A percentile compares a stretch with the other conserved stretches of the same genome.
These are phyloP conservation scores for Lavandula angustifolia DNA, from an alignment of 257 asterid genomes.

Conservation along the genomic window DNA sequence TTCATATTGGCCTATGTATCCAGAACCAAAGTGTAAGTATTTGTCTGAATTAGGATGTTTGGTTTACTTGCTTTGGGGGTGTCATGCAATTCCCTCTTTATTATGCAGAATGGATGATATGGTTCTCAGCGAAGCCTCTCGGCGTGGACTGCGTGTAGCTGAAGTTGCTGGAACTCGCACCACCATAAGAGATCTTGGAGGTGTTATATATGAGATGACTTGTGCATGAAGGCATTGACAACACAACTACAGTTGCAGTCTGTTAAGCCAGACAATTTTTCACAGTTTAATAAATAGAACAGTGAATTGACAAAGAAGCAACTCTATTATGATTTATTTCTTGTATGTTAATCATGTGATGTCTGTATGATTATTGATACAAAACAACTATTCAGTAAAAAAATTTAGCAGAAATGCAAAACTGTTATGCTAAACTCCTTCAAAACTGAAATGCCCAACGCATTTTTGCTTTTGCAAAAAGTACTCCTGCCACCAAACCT, in stretches of 20 bases:
- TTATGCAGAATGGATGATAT: slow-evolving; percentile 70
- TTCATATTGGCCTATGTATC: slow-evolving; percentile 85
- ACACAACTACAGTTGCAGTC: background rate
- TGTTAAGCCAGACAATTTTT: background rate
- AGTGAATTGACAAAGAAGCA: background rate
- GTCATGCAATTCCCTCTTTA: background rate
- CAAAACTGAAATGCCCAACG: slow-evolving; percentile 47
- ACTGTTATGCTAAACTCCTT: slow-evolving; percentile 14
- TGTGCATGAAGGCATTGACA: slow-evolving; percentile 26
- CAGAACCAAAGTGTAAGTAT: slow-evolving; percentile 76
- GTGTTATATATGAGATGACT: slow-evolving; percentile 71
- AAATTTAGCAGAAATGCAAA: background rate
- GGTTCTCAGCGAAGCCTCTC: slow-evolving; percentile 69
- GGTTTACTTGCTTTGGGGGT: background rate
- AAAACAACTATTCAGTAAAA: background rate
- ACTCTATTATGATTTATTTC: slow-evolving; percentile 1
- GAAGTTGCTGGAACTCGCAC: slow-evolving; percentile 76
- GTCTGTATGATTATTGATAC: background rate
- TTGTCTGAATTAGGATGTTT: slow-evolving; percentile 1
- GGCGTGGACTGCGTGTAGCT: slow-evolving; percentile 60
- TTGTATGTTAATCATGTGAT: background rate
- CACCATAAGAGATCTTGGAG: slow-evolving; percentile 60
- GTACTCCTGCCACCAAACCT: slow-evolving; percentile 88
- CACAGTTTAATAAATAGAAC: background rate
- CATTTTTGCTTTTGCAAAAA: slow-evolving; percentile 88